Evolutionary conservation across 2,329 filamentous ascomycete species (phyloP).

Genomic region (Arachnomyces sp.): DNA sequence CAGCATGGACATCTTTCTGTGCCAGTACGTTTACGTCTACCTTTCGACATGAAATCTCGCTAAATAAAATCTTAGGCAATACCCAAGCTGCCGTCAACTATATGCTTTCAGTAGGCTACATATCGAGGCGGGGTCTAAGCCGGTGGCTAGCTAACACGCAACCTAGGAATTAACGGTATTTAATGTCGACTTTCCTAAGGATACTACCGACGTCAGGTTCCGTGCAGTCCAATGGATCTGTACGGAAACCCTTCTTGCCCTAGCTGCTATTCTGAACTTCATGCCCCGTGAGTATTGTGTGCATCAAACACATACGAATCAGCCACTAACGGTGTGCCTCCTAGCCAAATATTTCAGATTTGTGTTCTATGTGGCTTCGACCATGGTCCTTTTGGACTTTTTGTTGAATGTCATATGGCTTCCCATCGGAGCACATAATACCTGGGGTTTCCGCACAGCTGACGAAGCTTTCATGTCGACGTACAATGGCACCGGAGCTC

Average conservation of each 20-base stretch:
- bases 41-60: background rate
- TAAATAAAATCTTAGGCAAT: slow-evolving; percentile 29
- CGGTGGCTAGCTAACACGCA: slow-evolving; percentile 9
- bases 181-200: slow-evolving; percentile 46
- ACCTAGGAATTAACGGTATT: slow-evolving; percentile 50
- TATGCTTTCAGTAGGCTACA: slow-evolving; percentile 40
- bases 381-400: slow-evolving; percentile 50
- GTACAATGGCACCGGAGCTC: slow-evolving; percentile 50
- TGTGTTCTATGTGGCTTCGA: slow-evolving; percentile 45
- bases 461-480: slow-evolving; percentile 54
- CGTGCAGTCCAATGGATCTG: slow-evolving; percentile 55
- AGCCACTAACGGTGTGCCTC: slow-evolving; percentile 1
- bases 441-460: slow-evolving; percentile 50
- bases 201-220: slow-evolving; percentile 47
- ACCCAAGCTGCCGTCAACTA: slow-evolving; percentile 46
- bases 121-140: background rate
- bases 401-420: slow-evolving; percentile 54
- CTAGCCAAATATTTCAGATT: slow-evolving; percentile 39
- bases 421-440: slow-evolving; percentile 48
- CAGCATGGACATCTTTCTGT: slow-evolving; percentile 53
- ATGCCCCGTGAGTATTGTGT: slow-evolving; percentile 38
- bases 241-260: slow-evolving; percentile 43
- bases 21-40: slow-evolving; percentile 32
- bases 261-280: slow-evolving; percentile 45
- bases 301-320: background rate